Base-by-base conservation (phyloP, 352 stramenopile genomes). In the Phytopythium mirpurense region DNA sequence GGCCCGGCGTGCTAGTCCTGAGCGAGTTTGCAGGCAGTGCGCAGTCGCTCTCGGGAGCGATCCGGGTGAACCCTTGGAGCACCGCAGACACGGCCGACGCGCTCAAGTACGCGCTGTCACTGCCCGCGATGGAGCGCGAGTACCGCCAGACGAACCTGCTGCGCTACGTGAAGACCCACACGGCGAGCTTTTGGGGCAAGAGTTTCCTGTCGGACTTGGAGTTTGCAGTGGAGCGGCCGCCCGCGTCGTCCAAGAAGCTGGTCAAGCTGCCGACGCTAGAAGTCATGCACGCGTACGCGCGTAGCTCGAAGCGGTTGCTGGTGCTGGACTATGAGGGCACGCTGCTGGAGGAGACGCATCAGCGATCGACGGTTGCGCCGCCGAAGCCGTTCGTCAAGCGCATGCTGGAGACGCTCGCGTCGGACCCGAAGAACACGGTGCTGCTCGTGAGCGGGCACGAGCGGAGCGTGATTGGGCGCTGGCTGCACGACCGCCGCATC, bases 41-140 rank as follows among this genome's bases (percentile, higher is more conserved):
- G 10, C 87, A 96, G 62, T 95, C 83, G 15, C 70, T 96, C 37
- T 91, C 74, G 1, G 85, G 85, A n/a, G 87, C 87, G 11, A 92
- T 96, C 37, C 81, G 83, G 27, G 78, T 95, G 14, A 96, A 96
- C 43, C 87, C 87, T 26, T 96, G 86, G 86, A 96, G 93, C 51
- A 93, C 82, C 1, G 79, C 78, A 11, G 83, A 91, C 53, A 78
- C 91, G 41, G 81, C 83, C 3, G 65, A 78, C 21, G 78, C 83
- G 10, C 59, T 96, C 11, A 68, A 82, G 36, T 76, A 89, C 45
- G 78, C 83, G 11, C 49, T 96, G 5, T 86, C 70, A n/a, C 53
- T 96, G 21, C 79, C 79, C 21, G 62, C 78, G n/a, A 85, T 90
- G 65, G 83, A 95, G 60, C 76, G 84, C 19, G 83, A 95, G 58